These are phyloP conservation scores for Teratosphaeria pseudoeucalypti DNA, from an alignment of 2,329 filamentous ascomycete genomes.

Conservation along the genomic window DNA sequence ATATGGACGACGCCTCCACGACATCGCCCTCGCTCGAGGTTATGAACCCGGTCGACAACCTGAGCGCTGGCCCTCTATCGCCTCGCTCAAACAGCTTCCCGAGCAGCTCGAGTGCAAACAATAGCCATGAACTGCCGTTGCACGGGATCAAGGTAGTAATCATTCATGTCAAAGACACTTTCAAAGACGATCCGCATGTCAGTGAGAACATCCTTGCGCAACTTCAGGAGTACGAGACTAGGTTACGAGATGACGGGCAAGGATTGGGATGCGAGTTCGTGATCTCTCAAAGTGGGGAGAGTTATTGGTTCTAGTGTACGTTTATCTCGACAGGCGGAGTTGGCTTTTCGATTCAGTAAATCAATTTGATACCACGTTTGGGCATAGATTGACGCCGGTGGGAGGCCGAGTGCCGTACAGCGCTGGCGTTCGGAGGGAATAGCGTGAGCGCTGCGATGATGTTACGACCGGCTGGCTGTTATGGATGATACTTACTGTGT, in stretches of 20 bases:
- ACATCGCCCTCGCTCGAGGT: conserved; percentile 10
- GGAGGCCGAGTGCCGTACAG: neutral
- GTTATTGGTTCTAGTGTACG: conserved; percentile 36
- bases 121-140: conserved; percentile 39
- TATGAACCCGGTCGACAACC: conserved; percentile 2
- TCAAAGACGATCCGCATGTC: conserved; percentile 58
- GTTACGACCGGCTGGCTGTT: neutral
- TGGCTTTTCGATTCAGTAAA: neutral
- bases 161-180: conserved; percentile 85
- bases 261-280: conserved; percentile 71
- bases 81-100: conserved; percentile 8
- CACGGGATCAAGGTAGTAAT: conserved; percentile 69
- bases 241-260: conserved; percentile 36
- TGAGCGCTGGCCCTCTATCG: conserved; percentile 7
- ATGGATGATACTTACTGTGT: neutral
- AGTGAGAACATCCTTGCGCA: conserved; percentile 60
- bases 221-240: conserved; percentile 52
- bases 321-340: neutral
- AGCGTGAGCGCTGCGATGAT: neutral
- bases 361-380: neutral
- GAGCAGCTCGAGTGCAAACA: neutral
- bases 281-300: conserved; percentile 56
- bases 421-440: neutral
- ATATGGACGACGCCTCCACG: conserved; percentile 4
- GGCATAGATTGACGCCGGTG: neutral